Base-by-base conservation (phyloP, 2,329 filamentous ascomycete species). In the Dactylella cylindrospora region DNA sequence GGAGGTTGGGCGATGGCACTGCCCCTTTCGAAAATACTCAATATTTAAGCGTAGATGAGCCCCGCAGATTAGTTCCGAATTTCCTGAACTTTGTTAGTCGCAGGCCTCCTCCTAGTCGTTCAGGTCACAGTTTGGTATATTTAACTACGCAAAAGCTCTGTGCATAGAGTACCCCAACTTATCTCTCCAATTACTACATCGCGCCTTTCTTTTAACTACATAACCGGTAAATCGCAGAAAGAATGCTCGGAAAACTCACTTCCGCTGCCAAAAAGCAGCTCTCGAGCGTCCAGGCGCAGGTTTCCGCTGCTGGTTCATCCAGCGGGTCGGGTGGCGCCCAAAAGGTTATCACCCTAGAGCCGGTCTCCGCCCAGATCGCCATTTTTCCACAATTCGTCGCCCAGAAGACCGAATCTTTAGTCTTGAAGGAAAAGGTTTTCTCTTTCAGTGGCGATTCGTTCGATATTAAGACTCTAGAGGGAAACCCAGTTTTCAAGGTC, bases 381-480 rank as follows among this genome's bases (percentile, higher is more conserved):
- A 45, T 55, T 12, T 64, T 55, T 25, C 50, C 50, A 9, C 50
- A 55, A 22, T 64, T 64, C 32, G 44, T 55, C 53, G 53, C 67
- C 1, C 46, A 54, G 23, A 65, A 68, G 20, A 61, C 55, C 65
- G 70, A 65, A 68, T 80, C 78, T 1, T 72, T 86, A 5, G 69
- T 80, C 1, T 73, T 86, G 41, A 80, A 78, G 67, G 82, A 86
- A 68, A 82, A 81, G 67, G 74, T 84, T 13, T 70, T 83, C 55
- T 84, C 82, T 2, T 72, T 84, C 6, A 78, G 78, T 1, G 81
- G 82, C 54, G 82, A 86, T 72, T 80, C 77, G 70, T 86, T 85
- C 72, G 79, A 80, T 65, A 79, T 86, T 71, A 78, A 77, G 49
- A 76, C 79, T 3, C 72, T 76, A 36, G 77, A 76, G 57, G 81